phyloP scores from a whole-genome alignment of 495 filamentous ascomycete genomes.

The Aspergillus wentii region DNA sequence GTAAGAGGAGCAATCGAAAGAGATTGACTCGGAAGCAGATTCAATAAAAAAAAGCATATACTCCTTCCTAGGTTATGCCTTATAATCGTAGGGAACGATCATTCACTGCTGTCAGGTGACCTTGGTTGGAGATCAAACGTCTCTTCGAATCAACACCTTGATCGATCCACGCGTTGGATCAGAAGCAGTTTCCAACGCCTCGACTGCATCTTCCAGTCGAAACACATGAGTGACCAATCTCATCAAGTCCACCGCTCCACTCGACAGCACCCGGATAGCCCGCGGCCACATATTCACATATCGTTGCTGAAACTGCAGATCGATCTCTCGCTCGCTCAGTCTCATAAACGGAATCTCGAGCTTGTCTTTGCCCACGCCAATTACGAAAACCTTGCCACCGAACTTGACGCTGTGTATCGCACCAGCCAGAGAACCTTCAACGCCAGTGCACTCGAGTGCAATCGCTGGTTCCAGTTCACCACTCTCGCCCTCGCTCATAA shows the following conservation, averaged over 20 bases:
- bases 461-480: not conserved
- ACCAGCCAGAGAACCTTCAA: conserved; percentile 64
- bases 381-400: conserved; percentile 77
- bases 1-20: too few relatives aligned
- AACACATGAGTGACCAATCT: conserved; percentile 74
- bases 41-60: too few relatives aligned
- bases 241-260: conserved; percentile 62
- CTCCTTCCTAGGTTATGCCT: too few relatives aligned
- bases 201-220: conserved; percentile 67
- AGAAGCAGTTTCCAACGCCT: conserved; percentile 69
- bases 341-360: conserved; percentile 79
- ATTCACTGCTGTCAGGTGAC: too few relatives aligned
- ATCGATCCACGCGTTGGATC: conserved; percentile 75
- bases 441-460: conserved; percentile 14
- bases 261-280: conserved; percentile 70
- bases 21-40: too few relatives aligned
- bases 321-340: conserved; percentile 69
- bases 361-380: conserved; percentile 76
- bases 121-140: too few relatives aligned
- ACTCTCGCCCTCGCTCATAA: not conserved
- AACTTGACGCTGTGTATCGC: conserved; percentile 73
- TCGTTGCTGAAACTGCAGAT: conserved; percentile 78
- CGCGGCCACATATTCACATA: conserved; percentile 81
- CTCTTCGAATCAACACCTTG: conserved; percentile 73
- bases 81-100: too few relatives aligned